Base-by-base conservation (phyloP, 495 filamentous ascomycete species). In the Penicillium angulare region DNA sequence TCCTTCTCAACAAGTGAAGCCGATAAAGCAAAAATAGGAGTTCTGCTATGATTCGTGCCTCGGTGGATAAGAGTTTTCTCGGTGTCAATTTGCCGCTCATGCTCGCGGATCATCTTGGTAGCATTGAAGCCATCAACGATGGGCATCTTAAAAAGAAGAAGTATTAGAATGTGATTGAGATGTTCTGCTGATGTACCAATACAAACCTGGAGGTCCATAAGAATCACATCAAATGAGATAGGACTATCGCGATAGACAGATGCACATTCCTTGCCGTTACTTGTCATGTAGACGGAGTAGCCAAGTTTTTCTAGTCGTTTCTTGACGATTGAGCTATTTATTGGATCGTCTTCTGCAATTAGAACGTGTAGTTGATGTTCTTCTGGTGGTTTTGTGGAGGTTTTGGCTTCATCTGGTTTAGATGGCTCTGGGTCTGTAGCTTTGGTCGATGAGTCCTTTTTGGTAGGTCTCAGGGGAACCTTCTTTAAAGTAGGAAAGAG, bases 131-230 rank as follows among this genome's bases (percentile, higher is more conserved):
- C 90, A 56, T 95, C 89, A 34, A 95, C 87, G 39, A 96, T 93
- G 4, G 90, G 90, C 90, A 96, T 96, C 87, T 92, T 7, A 24
- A 44, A 17, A 9, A 3, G 16, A 18, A 3, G 15, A 16, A 3
- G 12, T n/a, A 43, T 40, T 47, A 47, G 44, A 31, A 31, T 9
- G 8, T 9, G 22, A 7, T 29, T 16, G 32, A 5, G 12, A 18
- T 1, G 12, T 21, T 5, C n/a, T 17, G 20, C 18, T 47, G 26
- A 39, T 6, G 16, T 13, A 33, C 20, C 8, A 21, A 24, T 26
- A 38, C 77, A 60, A 58, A 89, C 89, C 77, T 96, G 91, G 76
- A 96, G 89, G 61, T 96, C 91, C 91, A 96, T 96, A 55, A 96
- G 73, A n/a, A 96, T 74, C 15, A 90, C 85, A 70, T 95, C 87